Evolutionary conservation across 768 basidiomycete genomes (phyloP), one percentile per base, ranked within the genome.

Genomic region (Tubosaeta brunneosetosa): DNA sequence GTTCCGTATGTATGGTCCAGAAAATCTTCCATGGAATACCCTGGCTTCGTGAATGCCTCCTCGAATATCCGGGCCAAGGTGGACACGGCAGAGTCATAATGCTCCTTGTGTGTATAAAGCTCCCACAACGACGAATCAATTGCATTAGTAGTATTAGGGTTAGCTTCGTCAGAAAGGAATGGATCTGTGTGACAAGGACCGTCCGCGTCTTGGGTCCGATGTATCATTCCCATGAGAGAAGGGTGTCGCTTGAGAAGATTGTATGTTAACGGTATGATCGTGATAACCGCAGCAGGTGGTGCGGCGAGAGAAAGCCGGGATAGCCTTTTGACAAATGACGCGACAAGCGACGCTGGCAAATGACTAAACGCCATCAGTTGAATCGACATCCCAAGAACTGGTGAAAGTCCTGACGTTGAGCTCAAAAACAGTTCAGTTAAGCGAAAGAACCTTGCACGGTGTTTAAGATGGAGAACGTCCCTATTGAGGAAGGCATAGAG

Each of bases 101-200:
- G 95, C 22, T 75, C 69, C 53, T 79, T 75, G 54, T 94, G 86
- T 0, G 88, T 79, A 49, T 83, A 72, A 33, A 99, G 78, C 71
- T 99, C 95, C 97, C 97, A 98, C 13, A 97, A 69, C 9, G 92
- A 94, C 42, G 91, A 93, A 41, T 87, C 81, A 13, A 95, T 74
- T 0, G 95, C 95, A 47, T 81, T 75, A 3, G 93, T 89, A 40
- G 80, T 71, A 42, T 86, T 76, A 0, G 94, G 94, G 54, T 93
- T 86, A 3, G 70, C 62, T 62, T 94, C 91, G 0, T 71, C 54
- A 0, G 77, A 55, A 19, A 86, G 56, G 72, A 89, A 98, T 2
- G 88, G 85, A 63, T 98, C 87, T 80, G 17, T 22, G 31, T n/a
- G 6, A 17, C 22, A 69, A 22, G 52, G 41, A n/a, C 58, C 58